Percentiles rank a stretch among this genome's conserved stretches.
Conservation (phyloP, 2,329 filamentous ascomycete species). For the Aspergillus clavatus region DNA sequence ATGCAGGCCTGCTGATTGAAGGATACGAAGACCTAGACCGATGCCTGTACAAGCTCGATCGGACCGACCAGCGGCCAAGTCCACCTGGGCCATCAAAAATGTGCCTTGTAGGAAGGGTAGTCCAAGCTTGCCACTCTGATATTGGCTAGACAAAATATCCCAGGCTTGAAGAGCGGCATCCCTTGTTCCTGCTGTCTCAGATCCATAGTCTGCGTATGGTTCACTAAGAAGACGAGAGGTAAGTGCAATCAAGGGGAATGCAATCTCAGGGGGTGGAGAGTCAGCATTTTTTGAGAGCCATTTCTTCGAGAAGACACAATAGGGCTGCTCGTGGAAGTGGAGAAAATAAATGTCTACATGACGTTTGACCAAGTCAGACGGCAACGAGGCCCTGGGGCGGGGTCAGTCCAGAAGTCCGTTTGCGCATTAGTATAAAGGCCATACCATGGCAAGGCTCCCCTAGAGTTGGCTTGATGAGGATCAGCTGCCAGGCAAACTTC, state of each 20-base stretch:
- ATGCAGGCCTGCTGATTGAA: slow-evolving; percentile 20
- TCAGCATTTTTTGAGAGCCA: slow-evolving; percentile 14
- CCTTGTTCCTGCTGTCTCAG: slow-evolving; percentile 2
- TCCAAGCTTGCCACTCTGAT: slow-evolving; percentile 11
- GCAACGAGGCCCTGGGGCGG: slow-evolving; percentile 1
- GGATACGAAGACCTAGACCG: slow-evolving; percentile 18
- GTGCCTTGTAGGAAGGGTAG: slow-evolving; percentile 22
- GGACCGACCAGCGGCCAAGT: slow-evolving; percentile 20
- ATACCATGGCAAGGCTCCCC: not conserved
- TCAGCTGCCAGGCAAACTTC: too few species aligned
- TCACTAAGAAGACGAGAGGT: slow-evolving; percentile 16
- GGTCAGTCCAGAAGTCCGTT: too few species aligned
- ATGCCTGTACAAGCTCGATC: slow-evolving; percentile 19
- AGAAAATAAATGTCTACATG: slow-evolving; percentile 19
- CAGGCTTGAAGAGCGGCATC: slow-evolving; percentile 17
- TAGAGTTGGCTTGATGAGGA: too few species aligned
- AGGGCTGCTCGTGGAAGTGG: slow-evolving; percentile 24
- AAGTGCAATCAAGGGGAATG: slow-evolving; percentile 20
- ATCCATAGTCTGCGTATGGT: slow-evolving; percentile 1
- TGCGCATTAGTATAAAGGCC: too few species aligned
- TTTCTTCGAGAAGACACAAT: slow-evolving; percentile 17
- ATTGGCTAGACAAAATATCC: slow-evolving; percentile 16
- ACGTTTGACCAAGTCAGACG: slow-evolving; percentile 9
- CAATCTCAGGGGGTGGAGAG: slow-evolving; percentile 16
- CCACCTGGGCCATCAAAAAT: slow-evolving; percentile 22